Percentiles rank a stretch among this genome's conserved stretches.
Conservation (phyloP, 345 rosid species). For the Rubroshorea leprosula region DNA sequence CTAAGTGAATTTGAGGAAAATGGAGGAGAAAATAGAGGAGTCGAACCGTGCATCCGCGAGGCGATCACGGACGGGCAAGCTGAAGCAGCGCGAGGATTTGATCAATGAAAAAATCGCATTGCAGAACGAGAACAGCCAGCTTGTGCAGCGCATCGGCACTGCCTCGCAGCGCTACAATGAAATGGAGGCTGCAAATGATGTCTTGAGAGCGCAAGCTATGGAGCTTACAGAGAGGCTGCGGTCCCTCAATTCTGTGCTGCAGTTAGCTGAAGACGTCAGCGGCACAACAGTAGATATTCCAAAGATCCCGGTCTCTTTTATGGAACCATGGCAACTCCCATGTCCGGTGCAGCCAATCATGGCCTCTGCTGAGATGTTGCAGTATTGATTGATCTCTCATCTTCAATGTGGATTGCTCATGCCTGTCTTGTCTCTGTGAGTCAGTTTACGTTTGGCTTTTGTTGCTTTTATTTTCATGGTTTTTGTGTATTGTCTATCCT, state of each 20-base stretch:
- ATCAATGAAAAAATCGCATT: slow-evolving; percentile 40
- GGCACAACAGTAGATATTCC: slow-evolving; percentile 61
- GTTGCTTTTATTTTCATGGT: too few relatives aligned
- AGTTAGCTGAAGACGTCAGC: slow-evolving; percentile 49
- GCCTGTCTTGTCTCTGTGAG: too few relatives aligned
- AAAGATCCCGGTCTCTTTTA: slow-evolving; percentile 53
- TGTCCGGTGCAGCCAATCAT: slow-evolving; percentile 42
- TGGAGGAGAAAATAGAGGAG: too few relatives aligned
- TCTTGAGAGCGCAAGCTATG: slow-evolving; percentile 57
- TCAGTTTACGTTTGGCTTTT: too few relatives aligned
- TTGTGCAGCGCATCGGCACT: slow-evolving; percentile 30
- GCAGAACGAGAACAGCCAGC: slow-evolving; percentile 39
- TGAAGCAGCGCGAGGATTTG: slow-evolving; percentile 60
- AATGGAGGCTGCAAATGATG: slow-evolving; percentile 57
- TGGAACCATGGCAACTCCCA: slow-evolving; percentile 62
- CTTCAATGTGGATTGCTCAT: too few relatives aligned
- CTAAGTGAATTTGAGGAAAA: too few relatives aligned
- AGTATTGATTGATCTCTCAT: slow-evolving; percentile 24
- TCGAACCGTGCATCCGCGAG: slow-evolving; percentile 89
- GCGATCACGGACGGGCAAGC: slow-evolving; percentile 77
- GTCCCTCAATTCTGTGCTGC: slow-evolving; percentile 52
- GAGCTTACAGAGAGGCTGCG: slow-evolving; percentile 65
- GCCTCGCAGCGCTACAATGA: slow-evolving; percentile 30
- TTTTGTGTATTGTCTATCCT: too few relatives aligned
- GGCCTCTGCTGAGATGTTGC: slow-evolving; percentile 46